Percentiles rank a stretch among this genome's conserved stretches.
Conservation (phyloP, 2,329 filamentous ascomycete genomes). For the Massarina eburnea region DNA sequence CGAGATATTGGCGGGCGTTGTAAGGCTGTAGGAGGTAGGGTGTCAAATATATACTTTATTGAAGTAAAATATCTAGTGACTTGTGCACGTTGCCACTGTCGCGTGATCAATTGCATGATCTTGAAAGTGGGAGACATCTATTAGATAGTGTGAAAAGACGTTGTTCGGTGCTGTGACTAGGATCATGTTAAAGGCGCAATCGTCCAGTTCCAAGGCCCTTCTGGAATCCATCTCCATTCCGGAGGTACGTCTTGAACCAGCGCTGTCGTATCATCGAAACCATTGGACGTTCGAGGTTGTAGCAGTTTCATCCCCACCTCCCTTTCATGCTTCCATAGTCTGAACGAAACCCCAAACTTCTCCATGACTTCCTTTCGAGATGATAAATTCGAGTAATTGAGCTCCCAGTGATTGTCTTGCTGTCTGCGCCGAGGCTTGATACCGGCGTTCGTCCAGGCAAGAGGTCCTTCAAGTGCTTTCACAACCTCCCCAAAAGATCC, state of each 20-base stretch:
- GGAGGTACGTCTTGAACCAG: slow-evolving; percentile 5
- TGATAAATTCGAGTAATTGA: slow-evolving; percentile 5
- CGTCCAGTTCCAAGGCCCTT: slow-evolving; percentile 13
- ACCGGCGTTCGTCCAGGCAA: slow-evolving; percentile 6
- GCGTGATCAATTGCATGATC: too few species aligned
- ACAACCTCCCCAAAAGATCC: slow-evolving; percentile 10
- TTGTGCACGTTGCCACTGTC: too few species aligned
- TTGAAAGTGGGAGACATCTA: too few species aligned
- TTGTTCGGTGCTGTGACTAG: neutral
- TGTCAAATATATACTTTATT: too few species aligned
- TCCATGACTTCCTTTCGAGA: slow-evolving; percentile 7
- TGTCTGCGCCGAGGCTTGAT: neutral
- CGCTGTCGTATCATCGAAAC: slow-evolving; percentile 8
- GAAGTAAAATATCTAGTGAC: too few species aligned
- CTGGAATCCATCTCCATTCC: slow-evolving; percentile 12
- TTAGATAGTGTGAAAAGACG: neutral
- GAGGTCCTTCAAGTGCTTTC: slow-evolving; percentile 9
- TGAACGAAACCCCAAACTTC: slow-evolving; percentile 15
- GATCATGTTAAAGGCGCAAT: slow-evolving; percentile 2
- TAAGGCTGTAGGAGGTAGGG: too few species aligned
- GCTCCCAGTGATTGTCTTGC: slow-evolving; percentile 3
- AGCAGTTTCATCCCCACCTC: slow-evolving; percentile 6
- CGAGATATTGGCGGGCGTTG: too few species aligned
- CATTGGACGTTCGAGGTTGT: slow-evolving; percentile 2
- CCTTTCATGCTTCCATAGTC: slow-evolving; percentile 15